These are phyloP conservation scores for Tieghemiomyces parasiticus DNA, from an alignment of 192 early-diverging fungal species.

Conservation along the genomic window DNA sequence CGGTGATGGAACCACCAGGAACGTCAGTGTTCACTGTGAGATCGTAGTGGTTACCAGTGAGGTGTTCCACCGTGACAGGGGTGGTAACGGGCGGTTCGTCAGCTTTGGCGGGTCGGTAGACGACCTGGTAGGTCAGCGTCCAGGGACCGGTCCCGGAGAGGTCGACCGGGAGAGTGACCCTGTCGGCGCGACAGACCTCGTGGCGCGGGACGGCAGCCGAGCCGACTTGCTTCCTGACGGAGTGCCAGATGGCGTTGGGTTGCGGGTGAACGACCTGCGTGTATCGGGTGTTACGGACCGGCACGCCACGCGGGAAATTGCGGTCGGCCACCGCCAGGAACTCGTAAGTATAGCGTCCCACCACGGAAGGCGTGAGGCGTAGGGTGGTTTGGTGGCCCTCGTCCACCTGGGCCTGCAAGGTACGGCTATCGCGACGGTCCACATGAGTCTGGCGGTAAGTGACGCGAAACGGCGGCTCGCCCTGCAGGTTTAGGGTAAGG, in stretches of 20 bases:
- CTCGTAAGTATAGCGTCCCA: slow-evolving; percentile 23
- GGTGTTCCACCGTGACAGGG: slow-evolving; percentile 12
- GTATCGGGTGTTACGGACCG: slow-evolving; percentile 12
- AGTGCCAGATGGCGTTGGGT: slow-evolving; percentile 21
- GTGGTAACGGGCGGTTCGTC: slow-evolving; percentile 6
- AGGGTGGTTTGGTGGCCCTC: slow-evolving; percentile 21
- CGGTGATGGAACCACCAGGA: slow-evolving; percentile 18
- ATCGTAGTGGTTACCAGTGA: slow-evolving; percentile 15
- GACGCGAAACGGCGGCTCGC: slow-evolving; percentile 24
- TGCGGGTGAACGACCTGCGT: slow-evolving; percentile 25
- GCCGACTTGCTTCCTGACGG: not conserved
- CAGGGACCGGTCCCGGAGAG: slow-evolving; percentile 37
- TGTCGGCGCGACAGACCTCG: slow-evolving; percentile 17
- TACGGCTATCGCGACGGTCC: slow-evolving; percentile 15
- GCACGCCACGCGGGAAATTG: slow-evolving; percentile 25
- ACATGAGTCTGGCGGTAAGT: slow-evolving; percentile 23
- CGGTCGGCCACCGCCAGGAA: slow-evolving; percentile 28
- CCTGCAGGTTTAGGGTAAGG: slow-evolving; percentile 22
- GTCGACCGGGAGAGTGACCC: slow-evolving; percentile 22
- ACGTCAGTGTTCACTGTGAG: slow-evolving; percentile 16
- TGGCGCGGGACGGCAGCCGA: slow-evolving; percentile 8
- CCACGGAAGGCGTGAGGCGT: slow-evolving; percentile 19
- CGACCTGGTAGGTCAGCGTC: slow-evolving; percentile 25
- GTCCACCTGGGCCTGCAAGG: slow-evolving; percentile 18
- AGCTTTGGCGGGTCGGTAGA: slow-evolving; percentile 11